Evolutionary conservation across 78 protist genomes (phyloP).

Genomic region (Speleostelium caveatum): DNA sequence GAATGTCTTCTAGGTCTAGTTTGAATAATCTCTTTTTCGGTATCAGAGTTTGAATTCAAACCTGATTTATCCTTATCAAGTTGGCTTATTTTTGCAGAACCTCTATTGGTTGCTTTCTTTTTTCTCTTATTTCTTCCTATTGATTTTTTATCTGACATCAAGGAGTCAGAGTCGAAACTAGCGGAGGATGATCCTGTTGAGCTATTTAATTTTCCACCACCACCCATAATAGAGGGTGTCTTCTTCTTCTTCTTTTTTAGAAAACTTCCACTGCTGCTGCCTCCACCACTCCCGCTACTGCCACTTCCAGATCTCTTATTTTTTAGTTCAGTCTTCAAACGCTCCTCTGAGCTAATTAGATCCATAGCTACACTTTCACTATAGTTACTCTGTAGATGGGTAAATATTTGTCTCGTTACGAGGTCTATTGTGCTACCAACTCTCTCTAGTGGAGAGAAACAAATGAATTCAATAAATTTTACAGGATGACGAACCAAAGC

Average conservation of each 20-base stretch:
- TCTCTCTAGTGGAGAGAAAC: slow-evolving; percentile 69
- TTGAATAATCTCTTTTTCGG: slow-evolving; percentile 41
- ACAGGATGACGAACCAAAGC: slow-evolving; percentile 38
- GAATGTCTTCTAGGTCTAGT: slow-evolving; percentile 78
- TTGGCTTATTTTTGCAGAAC: background rate
- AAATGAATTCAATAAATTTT: slow-evolving; percentile 44
- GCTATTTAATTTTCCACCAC: background rate
- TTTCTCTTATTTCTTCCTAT: too few species aligned
- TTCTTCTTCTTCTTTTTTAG: slow-evolving; percentile 29
- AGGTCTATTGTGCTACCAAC: slow-evolving; percentile 51
- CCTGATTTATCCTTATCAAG: background rate
- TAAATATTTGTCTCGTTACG: slow-evolving; percentile 29
- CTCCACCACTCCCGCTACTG: background rate
- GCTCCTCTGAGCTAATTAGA: slow-evolving; percentile 27
- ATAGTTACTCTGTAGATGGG: slow-evolving; percentile 32
- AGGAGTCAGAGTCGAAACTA: background rate
- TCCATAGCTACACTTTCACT: slow-evolving; percentile 37
- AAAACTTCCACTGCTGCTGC: background rate
- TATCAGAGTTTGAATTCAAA: background rate
- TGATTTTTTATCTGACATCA: too few species aligned
- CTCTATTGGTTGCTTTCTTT: slow-evolving; percentile 7
- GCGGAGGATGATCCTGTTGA: background rate
- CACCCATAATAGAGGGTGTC: background rate
- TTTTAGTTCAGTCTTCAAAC: background rate
- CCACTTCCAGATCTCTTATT: background rate